Conservation (phyloP, 345 rosid genomes). For the Eucalyptus melliodora region DNA sequence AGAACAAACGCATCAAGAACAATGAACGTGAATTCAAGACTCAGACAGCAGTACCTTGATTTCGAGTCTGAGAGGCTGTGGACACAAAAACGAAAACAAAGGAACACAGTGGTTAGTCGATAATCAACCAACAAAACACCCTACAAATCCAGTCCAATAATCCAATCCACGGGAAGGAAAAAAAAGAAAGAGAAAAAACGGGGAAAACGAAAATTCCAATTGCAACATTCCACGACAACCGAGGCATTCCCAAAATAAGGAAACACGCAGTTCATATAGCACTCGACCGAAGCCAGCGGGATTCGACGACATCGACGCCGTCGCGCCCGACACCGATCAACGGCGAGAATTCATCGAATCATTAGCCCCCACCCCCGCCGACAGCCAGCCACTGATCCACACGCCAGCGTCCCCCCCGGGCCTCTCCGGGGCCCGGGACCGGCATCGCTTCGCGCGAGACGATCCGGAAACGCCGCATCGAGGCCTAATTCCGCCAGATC, state of each 20-base stretch:
- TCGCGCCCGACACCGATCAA: background rate
- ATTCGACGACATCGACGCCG: background rate
- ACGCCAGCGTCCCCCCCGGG: background rate
- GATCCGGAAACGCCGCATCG: background rate
- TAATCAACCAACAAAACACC: background rate
- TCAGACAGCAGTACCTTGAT: background rate
- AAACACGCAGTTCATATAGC: background rate
- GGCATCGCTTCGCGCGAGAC: background rate
- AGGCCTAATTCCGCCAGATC: background rate
- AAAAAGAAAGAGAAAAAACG: background rate
- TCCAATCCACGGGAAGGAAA: background rate
- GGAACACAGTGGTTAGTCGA: background rate
- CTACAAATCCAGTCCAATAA: background rate
- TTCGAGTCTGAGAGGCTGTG: conserved; percentile 3
- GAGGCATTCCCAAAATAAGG: background rate
- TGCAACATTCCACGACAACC: background rate
- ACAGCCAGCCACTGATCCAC: background rate
- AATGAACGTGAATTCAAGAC: background rate
- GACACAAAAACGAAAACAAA: background rate
- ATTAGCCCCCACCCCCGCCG: background rate
- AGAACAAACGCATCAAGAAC: background rate
- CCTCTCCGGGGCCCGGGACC: background rate
- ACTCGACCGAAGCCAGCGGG: background rate
- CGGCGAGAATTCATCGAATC: background rate
- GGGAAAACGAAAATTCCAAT: background rate